Conservation (phyloP, 371 early-diverging fungal species). For the Actinomortierella ambigua region DNA sequence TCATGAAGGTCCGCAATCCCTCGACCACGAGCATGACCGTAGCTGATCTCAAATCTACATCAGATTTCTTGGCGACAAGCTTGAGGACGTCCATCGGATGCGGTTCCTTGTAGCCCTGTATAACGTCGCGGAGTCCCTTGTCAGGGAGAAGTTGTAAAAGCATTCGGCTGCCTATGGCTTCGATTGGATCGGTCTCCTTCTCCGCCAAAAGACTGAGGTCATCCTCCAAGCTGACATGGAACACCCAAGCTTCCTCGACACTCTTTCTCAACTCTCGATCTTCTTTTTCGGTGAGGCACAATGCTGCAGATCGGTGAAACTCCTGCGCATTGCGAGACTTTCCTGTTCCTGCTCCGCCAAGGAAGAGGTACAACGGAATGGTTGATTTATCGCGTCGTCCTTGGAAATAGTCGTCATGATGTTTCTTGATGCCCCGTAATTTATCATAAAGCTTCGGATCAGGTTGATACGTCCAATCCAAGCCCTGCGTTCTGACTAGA, state of each 20-base stretch:
- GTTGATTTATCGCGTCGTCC: background rate
- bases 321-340: slow-evolving; percentile 35
- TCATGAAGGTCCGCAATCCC: slow-evolving; percentile 25
- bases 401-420: background rate
- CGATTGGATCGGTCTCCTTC: slow-evolving; percentile 7
- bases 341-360: slow-evolving; percentile 22
- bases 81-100: slow-evolving; percentile 15
- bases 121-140: slow-evolving; percentile 3
- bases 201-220: slow-evolving; percentile 2
- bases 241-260: slow-evolving; percentile 31
- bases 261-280: slow-evolving; percentile 17
- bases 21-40: slow-evolving; percentile 33
- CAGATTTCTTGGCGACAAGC: slow-evolving; percentile 15
- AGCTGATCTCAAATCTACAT: slow-evolving; percentile 18
- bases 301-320: slow-evolving; percentile 19
- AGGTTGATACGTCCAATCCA: slow-evolving; percentile 16
- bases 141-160: slow-evolving; percentile 20
- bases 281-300: slow-evolving; percentile 14
- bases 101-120: slow-evolving; percentile 11
- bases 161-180: slow-evolving; percentile 19
- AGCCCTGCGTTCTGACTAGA: slow-evolving; percentile 5
- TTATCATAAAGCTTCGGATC: slow-evolving; percentile 3
- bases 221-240: slow-evolving; percentile 28
- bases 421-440: slow-evolving; percentile 5
- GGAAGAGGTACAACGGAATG: slow-evolving; percentile 23